phyloP scores from a whole-genome alignment of 306 rosid species.

The Inga oerstediana region DNA sequence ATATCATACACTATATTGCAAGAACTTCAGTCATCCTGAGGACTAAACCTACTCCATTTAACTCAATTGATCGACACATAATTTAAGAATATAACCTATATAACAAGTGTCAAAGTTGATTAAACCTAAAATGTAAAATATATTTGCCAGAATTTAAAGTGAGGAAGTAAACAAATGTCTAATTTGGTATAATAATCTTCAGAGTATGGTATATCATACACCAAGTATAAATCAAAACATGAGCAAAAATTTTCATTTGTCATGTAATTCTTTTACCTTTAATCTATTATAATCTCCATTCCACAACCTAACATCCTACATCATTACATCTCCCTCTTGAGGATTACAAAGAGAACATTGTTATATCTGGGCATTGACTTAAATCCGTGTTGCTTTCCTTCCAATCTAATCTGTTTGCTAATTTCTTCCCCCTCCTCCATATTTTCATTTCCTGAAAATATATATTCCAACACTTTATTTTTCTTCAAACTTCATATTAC shows the following conservation, averaged over 20 bases:
- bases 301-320: background rate
- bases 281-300: background rate
- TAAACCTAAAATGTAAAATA: background rate
- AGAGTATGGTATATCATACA: background rate
- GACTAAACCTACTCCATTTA: background rate
- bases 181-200: background rate
- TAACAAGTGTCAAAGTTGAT: background rate
- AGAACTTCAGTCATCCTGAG: background rate
- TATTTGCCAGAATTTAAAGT: background rate
- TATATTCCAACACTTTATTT: background rate
- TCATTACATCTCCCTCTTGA: background rate
- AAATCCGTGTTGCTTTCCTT: background rate
- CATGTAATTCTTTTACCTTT: background rate
- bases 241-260: background rate
- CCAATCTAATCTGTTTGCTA: background rate
- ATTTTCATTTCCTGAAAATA: background rate
- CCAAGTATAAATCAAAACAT: background rate
- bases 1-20: background rate
- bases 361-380: background rate
- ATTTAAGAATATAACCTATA: background rate
- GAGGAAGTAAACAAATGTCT: background rate
- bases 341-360: background rate
- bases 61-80: background rate
- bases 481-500: background rate
- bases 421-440: background rate